Evolutionary conservation across 352 stramenopile species (phyloP).

Genomic region (Phytophthora nicotianae): DNA sequence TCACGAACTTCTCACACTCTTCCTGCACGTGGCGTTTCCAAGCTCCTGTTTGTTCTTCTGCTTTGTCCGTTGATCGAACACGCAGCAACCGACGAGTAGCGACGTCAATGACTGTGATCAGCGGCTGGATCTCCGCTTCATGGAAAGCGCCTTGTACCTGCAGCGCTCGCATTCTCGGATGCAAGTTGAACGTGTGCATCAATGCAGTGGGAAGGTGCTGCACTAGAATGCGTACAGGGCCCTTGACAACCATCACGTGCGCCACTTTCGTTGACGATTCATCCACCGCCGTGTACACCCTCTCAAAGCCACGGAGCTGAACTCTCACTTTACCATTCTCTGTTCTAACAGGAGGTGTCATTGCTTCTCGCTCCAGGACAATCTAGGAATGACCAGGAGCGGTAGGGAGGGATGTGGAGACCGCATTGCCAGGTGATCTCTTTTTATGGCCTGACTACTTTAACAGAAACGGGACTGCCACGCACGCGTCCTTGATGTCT

Average conservation of each 20-base stretch:
- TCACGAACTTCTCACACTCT: conserved; percentile 26
- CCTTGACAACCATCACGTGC: conserved; percentile 34
- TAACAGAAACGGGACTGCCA: conserved; percentile 19
- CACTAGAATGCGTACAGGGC: conserved; percentile 9
- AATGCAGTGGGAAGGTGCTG: conserved; percentile 28
- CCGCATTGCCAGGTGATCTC: not conserved
- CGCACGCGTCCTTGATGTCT: conserved; percentile 21
- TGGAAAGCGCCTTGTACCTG: conserved; percentile 31
- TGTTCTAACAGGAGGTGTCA: conserved; percentile 15
- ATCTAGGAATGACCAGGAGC: conserved; percentile 11
- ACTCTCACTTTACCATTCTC: conserved; percentile 22
- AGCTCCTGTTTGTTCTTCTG: conserved; percentile 17
- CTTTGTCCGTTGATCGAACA: conserved; percentile 14
- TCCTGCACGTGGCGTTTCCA: conserved; percentile 31
- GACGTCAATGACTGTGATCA: conserved; percentile 32
- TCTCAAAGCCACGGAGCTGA: conserved; percentile 37
- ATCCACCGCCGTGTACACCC: conserved; percentile 34
- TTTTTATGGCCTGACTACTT: not conserved
- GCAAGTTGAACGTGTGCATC: conserved; percentile 42
- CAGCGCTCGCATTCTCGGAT: conserved; percentile 42
- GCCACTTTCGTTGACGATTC: conserved; percentile 31
- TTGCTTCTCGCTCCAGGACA: not conserved
- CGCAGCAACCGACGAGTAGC: conserved; percentile 20
- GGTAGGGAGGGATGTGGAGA: conserved; percentile 6
- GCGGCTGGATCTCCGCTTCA: conserved; percentile 35